These are phyloP conservation scores for Capsella rubella DNA, from an alignment of 441 rosid genomes.

Conservation along the genomic window DNA sequence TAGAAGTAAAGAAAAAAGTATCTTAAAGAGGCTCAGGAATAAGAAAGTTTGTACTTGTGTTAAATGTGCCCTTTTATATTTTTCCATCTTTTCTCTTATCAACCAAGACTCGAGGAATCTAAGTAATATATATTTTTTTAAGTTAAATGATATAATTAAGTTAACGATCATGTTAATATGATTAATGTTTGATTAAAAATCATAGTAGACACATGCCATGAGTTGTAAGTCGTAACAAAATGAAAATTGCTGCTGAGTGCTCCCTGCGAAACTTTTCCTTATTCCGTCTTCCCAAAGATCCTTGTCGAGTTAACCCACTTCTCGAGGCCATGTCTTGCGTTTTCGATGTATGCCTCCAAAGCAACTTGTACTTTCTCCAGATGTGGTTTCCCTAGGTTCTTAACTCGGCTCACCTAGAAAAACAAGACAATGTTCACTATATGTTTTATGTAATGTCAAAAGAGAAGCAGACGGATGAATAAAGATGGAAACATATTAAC, in stretches of 20 bases:
- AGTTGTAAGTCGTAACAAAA: neutral
- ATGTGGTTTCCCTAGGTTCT: slow-evolving; percentile 43
- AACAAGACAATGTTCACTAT: neutral
- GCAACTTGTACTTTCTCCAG: slow-evolving; percentile 35
- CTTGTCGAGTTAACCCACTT: slow-evolving; percentile 31
- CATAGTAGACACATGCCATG: neutral
- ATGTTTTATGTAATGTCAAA: neutral
- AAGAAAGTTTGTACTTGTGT: neutral
- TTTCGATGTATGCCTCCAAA: slow-evolving; percentile 46
- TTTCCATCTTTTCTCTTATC: slow-evolving; percentile 11
- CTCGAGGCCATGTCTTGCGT: slow-evolving; percentile 17
- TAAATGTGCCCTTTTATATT: neutral
- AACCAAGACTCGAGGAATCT: neutral
- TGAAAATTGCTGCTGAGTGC: neutral
- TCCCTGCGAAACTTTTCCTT: neutral
- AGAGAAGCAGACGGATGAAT: slow-evolving; percentile 11
- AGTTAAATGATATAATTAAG: too few species aligned
- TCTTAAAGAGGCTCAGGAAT: slow-evolving; percentile 5
- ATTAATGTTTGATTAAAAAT: neutral
- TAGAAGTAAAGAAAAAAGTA: slow-evolving; percentile 19
- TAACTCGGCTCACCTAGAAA: slow-evolving; percentile 39
- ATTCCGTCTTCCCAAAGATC: neutral
- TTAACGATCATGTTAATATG: too few species aligned
- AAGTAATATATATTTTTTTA: neutral
- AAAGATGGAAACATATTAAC: slow-evolving; percentile 37